Evolutionary conservation across 768 basidiomycete species (phyloP).

Genomic region (Collybiopsis luxurians): DNA sequence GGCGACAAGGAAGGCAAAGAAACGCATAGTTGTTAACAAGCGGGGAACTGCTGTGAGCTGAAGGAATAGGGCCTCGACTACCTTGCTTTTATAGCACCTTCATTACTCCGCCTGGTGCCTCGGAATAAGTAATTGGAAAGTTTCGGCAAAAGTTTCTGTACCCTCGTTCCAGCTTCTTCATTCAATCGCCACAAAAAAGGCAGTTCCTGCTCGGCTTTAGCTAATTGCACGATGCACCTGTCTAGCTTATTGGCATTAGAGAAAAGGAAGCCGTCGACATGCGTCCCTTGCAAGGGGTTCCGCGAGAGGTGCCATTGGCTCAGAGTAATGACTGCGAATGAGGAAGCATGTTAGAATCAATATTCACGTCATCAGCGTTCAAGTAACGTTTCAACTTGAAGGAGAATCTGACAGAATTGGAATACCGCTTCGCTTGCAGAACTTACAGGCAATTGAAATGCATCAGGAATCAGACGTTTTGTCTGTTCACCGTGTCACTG

Average conservation of each 20-base stretch:
- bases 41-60: not conserved
- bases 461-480: no score
- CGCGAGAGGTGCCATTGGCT: not conserved
- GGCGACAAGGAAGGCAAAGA: not conserved
- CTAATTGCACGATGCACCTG: not conserved
- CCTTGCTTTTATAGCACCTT: not conserved
- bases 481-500: no score
- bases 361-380: not conserved
- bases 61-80: not conserved
- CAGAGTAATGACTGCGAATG: not conserved
- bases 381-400: not conserved
- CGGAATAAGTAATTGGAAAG: no score
- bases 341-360: not conserved
- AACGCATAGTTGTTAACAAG: not conserved
- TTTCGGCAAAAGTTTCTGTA: not conserved
- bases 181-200: not conserved
- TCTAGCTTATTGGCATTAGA: not conserved
- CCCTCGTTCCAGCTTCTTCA: not conserved
- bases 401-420: not conserved
- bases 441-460: no score
- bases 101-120: no score
- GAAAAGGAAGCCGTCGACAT: not conserved
- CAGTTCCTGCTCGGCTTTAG: not conserved
- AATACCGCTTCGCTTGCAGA: no score
- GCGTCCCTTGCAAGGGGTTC: not conserved